Base-by-base conservation (phyloP, 495 filamentous ascomycete species). In the Lineolata rhizophorae region DNA sequence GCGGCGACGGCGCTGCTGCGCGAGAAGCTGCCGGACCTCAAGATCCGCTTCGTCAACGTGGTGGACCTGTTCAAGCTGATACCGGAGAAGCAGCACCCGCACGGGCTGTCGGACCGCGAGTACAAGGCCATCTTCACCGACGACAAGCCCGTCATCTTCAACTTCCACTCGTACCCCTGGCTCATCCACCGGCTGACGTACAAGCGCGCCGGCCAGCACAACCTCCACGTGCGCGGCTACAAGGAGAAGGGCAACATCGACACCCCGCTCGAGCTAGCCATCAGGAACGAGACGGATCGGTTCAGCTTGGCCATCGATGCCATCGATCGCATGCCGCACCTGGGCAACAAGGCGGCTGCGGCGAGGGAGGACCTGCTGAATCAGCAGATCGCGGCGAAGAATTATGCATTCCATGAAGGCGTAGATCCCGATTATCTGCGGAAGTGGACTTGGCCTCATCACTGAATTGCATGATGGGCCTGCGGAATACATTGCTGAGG, bases 161-260 rank as follows among this genome's bases (percentile, higher is more conserved):
- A 77, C 56, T 78, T 77, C 65, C 73, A 80, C 54, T 69, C 62
- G 12, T 77, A 80, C 51, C 74, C 74, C 1, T 80, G 70, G 70
- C 59, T 78, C 40, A 64, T 80, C 24, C 71, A 78, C 52, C 60
- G 73, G 17, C 48, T 81, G 35, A 70, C 70, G 1, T 77, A 77
- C 53, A 72, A 72, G 54, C 67, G 71, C 0, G 63, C 63, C 0
- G 70, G 69, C 10, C 60, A 60, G 32, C 36, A 54, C 12, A 69
- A 73, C 47, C 44, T 77, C 31, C 70, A 74, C 41, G 73, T 78
- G n/a, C 55, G 69, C 16, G 75, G 71, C 0, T 78, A 78, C 54
- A 65, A 60, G 42, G 72, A 78, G 60, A 78, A 78, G 60, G 72
- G 73, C 25, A 78, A 78, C 40, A 81, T 78, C 44, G 70, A 81